Conservation (phyloP, 129 eudicot genomes). For the Tagetes patula region DNA sequence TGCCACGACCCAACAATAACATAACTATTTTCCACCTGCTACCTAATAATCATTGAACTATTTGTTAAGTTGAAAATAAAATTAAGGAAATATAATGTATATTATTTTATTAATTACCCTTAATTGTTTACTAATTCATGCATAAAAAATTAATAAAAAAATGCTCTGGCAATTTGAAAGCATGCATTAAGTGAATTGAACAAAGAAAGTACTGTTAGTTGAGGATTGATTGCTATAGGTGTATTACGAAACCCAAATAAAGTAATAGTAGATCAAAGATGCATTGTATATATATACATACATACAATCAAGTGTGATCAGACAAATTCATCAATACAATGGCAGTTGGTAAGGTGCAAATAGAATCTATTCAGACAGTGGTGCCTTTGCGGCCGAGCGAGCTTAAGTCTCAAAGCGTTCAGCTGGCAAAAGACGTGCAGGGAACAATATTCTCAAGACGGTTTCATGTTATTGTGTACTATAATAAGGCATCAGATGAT, state of each 20-base stretch:
- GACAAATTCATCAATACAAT: not conserved
- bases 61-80: too few species aligned
- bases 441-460: not conserved
- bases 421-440: not conserved
- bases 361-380: not conserved
- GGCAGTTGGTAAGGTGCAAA: not conserved
- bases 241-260: not conserved
- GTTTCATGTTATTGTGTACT: not conserved
- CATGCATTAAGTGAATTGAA: too few species aligned
- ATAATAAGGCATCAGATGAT: not conserved
- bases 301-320: not conserved
- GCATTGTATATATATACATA: not conserved
- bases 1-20: too few species aligned
- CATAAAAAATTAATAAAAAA: too few species aligned
- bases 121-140: too few species aligned
- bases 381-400: not conserved
- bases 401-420: not conserved
- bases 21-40: too few species aligned
- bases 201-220: not conserved
- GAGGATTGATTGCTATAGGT: not conserved
- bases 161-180: too few species aligned
- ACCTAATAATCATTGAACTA: too few species aligned
- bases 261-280: not conserved
- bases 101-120: too few species aligned
- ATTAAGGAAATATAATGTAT: too few species aligned